These are phyloP conservation scores for Lentinula aciculospora DNA, from an alignment of 768 basidiomycete genomes.

Conservation along the genomic window DNA sequence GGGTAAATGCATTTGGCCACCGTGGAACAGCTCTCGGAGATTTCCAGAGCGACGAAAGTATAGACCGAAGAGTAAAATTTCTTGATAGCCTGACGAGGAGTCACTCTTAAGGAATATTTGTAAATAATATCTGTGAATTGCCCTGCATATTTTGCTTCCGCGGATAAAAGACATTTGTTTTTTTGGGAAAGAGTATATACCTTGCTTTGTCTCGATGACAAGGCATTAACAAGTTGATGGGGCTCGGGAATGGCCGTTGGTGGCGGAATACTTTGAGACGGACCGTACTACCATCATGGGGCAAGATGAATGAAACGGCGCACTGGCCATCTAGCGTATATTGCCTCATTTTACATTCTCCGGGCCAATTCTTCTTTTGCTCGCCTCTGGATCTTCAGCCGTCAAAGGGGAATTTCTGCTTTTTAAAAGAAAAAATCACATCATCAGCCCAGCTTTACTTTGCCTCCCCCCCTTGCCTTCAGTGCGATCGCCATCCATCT, in stretches of 20 bases:
- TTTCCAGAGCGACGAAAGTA: neutral
- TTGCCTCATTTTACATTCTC: slow-evolving; percentile 4
- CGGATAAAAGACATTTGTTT: neutral
- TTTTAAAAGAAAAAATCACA: neutral
- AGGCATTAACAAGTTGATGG: neutral
- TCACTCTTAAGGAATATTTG: no score
- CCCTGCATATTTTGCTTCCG: neutral
- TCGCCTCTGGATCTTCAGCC: neutral
- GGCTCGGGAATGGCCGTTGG: neutral
- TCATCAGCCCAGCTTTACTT: neutral
- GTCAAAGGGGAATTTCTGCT: neutral
- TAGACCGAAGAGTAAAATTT: neutral
- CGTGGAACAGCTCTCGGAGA: neutral
- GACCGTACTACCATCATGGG: slow-evolving; percentile 4
- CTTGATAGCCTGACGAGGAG: neutral
- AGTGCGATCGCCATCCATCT: neutral
- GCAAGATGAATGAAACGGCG: neutral
- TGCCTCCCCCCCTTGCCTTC: neutral
- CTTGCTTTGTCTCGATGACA: neutral
- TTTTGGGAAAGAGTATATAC: neutral
- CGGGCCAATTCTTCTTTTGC: neutral
- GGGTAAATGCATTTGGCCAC: neutral
- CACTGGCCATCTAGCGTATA: neutral
- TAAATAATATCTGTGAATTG: no score
- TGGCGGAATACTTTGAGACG: neutral